Base-by-base conservation (phyloP, 768 basidiomycete genomes). In the Lentinula sp. region DNA sequence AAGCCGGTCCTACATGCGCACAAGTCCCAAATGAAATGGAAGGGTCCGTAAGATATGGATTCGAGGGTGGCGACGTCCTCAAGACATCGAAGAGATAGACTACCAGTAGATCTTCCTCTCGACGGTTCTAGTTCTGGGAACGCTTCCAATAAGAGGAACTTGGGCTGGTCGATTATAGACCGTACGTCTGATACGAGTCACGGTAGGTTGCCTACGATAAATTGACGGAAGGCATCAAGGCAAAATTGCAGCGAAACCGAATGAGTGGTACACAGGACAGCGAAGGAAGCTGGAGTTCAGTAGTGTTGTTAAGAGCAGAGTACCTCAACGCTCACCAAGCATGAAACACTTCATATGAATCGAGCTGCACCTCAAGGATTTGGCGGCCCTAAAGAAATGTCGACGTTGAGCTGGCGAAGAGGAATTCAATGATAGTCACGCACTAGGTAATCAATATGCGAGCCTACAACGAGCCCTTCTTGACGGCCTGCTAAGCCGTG, bases 381-480 rank as follows among this genome's bases (percentile, higher is more conserved):
- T 90, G 88, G 60, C 90, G 87, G 57, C 91, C 91, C 91, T 93
- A 58, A n/a, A 57, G 57, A 7, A 48, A 54, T 35, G 18, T 4
- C 10, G 8, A 16, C 16, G 9, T 23, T 46, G 21, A 50, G 32
- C 15, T 5, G 42, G 42, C 4, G 18, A 40, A 28, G 40, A 11
- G 7, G n/a, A 31, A 37, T 31, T 8, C 45, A 8, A 54, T n/a
- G 28, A 35, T 15, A 52, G 59, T 31, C 13, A 79, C 88, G 65
- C 71, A 91, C 91, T 57, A 78, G 73, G 65, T 79, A 76, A 81
- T 93, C 91, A 61, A 82, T 66, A 74, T 89, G 85, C 37, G 88
- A 82, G 43, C 90, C 89, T 40, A 92, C 75, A 65, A 93, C 91
- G 61, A 93, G 81, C 56, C 93, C 92, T 70, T 95, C 91, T 68